Evolutionary conservation across 441 rosid genomes (phyloP).

Genomic region (Gossypium trilobum): DNA sequence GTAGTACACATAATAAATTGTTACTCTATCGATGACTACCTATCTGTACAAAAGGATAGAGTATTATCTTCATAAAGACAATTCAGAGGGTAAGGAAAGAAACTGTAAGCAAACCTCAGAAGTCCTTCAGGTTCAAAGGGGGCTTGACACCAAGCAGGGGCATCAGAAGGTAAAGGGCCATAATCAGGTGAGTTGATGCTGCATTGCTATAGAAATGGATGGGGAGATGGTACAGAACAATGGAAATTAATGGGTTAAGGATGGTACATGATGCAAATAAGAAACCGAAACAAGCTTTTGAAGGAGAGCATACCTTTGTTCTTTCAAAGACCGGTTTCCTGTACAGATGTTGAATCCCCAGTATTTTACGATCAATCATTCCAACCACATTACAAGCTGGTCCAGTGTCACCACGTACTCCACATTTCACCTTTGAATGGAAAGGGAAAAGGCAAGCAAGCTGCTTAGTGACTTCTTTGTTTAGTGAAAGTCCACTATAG

Average conservation of each 20-base stretch:
- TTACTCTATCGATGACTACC: background rate
- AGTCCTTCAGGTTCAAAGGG: conserved; percentile 93
- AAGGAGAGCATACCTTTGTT: conserved; percentile 37
- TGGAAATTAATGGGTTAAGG: background rate
- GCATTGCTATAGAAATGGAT: conserved; percentile 45
- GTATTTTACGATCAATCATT: conserved; percentile 55
- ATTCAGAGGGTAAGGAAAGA: background rate
- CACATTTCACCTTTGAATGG: conserved; percentile 58
- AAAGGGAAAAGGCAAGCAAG: background rate
- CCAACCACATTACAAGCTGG: conserved; percentile 81
- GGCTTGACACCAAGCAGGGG: conserved; percentile 92
- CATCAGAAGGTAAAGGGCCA: conserved; percentile 60
- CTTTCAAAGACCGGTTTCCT: conserved; percentile 55
- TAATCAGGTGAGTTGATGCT: conserved; percentile 58
- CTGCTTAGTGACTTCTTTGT: background rate
- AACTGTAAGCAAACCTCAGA: conserved; percentile 40
- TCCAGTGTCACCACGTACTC: conserved; percentile 57
- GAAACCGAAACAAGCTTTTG: conserved; percentile 9
- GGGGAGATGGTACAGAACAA: conserved; percentile 9
- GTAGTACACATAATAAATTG: background rate
- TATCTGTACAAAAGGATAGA: background rate
- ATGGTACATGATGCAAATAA: background rate
- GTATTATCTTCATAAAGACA: background rate
- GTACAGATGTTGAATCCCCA: conserved; percentile 63
- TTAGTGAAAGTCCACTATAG: background rate